Evolutionary conservation across 768 basidiomycete species (phyloP).

Genomic region (Dioszegia aurantiaca): DNA sequence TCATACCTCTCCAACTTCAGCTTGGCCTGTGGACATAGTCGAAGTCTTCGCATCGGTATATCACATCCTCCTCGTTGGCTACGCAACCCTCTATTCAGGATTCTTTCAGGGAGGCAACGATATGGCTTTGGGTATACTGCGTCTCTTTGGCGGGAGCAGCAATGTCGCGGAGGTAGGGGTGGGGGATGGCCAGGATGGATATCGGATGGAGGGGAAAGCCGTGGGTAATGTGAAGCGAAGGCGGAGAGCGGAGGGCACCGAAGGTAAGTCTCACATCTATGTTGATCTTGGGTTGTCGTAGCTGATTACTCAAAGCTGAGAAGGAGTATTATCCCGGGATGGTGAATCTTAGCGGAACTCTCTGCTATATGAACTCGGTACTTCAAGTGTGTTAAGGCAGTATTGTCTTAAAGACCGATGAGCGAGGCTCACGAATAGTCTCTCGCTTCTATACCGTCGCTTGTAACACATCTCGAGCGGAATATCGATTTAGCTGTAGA

Average conservation of each 20-base stretch:
- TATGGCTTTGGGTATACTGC: constrained; percentile 6
- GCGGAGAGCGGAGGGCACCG: constrained; percentile 11
- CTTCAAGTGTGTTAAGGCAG: constrained; percentile 61
- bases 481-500: constrained; percentile 74
- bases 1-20: not conserved
- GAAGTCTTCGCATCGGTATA: constrained; percentile 8
- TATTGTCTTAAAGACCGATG: not conserved
- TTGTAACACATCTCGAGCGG: constrained; percentile 73
- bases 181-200: not conserved
- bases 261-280: not conserved
- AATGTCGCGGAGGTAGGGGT: too few species aligned
- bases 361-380: constrained; percentile 97
- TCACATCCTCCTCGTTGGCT: not conserved
- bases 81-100: not conserved
- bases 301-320: constrained; percentile 1
- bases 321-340: constrained; percentile 71
- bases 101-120: not conserved
- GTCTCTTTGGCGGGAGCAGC: not conserved
- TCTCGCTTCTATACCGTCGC: constrained; percentile 77
- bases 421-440: constrained; percentile 62
- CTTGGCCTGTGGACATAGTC: constrained; percentile 7
- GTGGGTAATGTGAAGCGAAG: constrained; percentile 31
- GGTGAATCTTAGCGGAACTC: constrained; percentile 91
- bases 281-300: not conserved
- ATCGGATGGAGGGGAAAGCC: constrained; percentile 8